These are phyloP conservation scores for Houttuynia cordata DNA, from an alignment of 164 flowering plant species.

Conservation along the genomic window DNA sequence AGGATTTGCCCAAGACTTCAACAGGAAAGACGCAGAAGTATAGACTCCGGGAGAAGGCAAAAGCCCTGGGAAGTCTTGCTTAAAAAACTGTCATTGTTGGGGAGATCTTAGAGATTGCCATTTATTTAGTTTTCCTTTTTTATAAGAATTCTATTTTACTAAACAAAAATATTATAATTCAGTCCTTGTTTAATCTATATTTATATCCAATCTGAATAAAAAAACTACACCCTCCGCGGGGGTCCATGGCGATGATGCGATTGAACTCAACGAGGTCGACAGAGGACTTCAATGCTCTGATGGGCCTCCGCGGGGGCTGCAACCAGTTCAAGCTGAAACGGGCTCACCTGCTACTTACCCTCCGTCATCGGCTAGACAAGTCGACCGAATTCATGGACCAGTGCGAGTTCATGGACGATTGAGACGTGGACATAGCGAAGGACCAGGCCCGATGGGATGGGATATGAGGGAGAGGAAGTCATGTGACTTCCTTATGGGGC, in stretches of 20 bases:
- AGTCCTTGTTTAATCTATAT: no score
- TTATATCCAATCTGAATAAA: no score
- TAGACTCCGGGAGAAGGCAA: conserved; percentile 38
- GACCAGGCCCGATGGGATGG: conserved; percentile 74
- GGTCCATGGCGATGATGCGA: no score
- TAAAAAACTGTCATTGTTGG: conserved; percentile 6
- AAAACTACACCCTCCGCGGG: no score
- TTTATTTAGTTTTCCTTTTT: no score
- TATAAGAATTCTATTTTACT: no score
- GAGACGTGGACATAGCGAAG: conserved; percentile 53
- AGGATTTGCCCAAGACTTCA: conserved; percentile 42
- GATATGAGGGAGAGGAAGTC: no score
- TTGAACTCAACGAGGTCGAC: no score
- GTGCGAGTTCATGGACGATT: conserved; percentile 64
- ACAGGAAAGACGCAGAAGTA: conserved; percentile 65
- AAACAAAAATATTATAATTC: no score
- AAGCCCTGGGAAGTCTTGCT: conserved; percentile 25
- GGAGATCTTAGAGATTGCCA: no score
- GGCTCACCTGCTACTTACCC: conserved; percentile 56
- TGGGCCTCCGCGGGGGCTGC: conserved; percentile 82
- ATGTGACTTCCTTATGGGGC: no score
- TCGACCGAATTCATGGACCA: conserved; percentile 49
- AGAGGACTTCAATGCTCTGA: conserved; percentile 66
- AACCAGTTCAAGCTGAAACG: conserved; percentile 73
- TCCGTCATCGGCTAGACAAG: conserved; percentile 75